These are phyloP conservation scores for Xylaria sp. DNA, from an alignment of 2,329 filamentous ascomycete species.

Conservation along the genomic window DNA sequence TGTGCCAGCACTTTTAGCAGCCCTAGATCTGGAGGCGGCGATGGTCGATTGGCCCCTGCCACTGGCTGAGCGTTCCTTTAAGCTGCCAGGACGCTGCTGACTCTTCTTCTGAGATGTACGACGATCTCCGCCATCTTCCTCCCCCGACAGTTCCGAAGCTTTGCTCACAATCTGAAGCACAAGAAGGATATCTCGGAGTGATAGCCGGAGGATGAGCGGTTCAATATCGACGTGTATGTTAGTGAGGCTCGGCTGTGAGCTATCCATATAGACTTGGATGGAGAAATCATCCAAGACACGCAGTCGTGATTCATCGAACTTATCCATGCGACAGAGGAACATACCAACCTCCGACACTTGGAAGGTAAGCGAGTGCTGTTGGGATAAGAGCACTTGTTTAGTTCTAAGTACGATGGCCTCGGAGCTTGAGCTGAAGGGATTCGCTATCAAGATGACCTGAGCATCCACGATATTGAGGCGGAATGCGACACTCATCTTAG, in stretches of 20 bases:
- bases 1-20: slow-evolving; percentile 52
- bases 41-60: slow-evolving; percentile 66
- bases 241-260: slow-evolving; percentile 69
- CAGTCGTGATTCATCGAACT: slow-evolving; percentile 88
- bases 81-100: slow-evolving; percentile 59
- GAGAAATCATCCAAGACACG: slow-evolving; percentile 98
- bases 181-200: slow-evolving; percentile 92
- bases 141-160: slow-evolving; percentile 85
- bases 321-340: slow-evolving; percentile 99
- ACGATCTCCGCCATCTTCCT: slow-evolving; percentile 58
- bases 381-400: slow-evolving; percentile 90
- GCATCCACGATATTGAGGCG: slow-evolving; percentile 95
- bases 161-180: slow-evolving; percentile 92
- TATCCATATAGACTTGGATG: slow-evolving; percentile 87
- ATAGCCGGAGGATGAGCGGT: slow-evolving; percentile 88
- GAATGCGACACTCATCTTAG: slow-evolving; percentile 82
- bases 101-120: slow-evolving; percentile 65
- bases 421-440: slow-evolving; percentile 87
- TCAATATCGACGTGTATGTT: slow-evolving; percentile 90
- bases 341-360: slow-evolving; percentile 96
- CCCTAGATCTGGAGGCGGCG: slow-evolving; percentile 54
- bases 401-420: slow-evolving; percentile 96
- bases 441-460: slow-evolving; percentile 95
- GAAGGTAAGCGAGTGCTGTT: slow-evolving; percentile 92
- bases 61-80: slow-evolving; percentile 68